Evolutionary conservation across 148 eudicot genomes (phyloP).

Genomic region (Mesembryanthemum crystallinum): DNA sequence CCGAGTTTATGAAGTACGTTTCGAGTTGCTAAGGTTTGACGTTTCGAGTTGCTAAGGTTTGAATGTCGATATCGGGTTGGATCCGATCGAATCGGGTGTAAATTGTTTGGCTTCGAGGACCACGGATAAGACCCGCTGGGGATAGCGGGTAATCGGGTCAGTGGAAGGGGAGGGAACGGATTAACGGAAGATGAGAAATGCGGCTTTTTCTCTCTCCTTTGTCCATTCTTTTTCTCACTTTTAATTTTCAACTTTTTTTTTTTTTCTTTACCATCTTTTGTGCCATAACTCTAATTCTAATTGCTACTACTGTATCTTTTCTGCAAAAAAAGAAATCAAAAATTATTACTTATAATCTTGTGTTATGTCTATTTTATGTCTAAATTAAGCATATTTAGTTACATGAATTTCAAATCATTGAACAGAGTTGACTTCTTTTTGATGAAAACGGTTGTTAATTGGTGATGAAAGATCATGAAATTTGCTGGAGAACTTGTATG

Average conservation of each 20-base stretch:
- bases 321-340: not conserved
- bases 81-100: not conserved
- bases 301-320: constrained; percentile 6
- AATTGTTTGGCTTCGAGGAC: not conserved
- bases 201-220: not conserved
- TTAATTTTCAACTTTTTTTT: not conserved
- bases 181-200: not conserved
- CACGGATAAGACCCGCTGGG: not conserved
- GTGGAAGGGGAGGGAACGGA: not conserved
- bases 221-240: not conserved
- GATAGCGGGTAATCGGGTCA: constrained; percentile 2
- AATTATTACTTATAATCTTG: not conserved
- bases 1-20: constrained; percentile 74
- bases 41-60: constrained; percentile 36
- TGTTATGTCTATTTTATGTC: not conserved
- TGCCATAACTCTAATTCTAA: constrained; percentile 33
- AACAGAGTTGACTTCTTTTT: constrained; percentile 14
- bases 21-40: constrained; percentile 27
- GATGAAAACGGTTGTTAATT: not conserved
- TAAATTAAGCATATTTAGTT: not conserved
- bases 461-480: not conserved
- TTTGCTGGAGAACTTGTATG: not conserved
- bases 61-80: not conserved
- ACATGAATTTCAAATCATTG: not conserved
- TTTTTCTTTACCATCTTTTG: not conserved